Evolutionary conservation across 208 protist genomes (phyloP).

Genomic region (Crithidia acanthocephali): DNA sequence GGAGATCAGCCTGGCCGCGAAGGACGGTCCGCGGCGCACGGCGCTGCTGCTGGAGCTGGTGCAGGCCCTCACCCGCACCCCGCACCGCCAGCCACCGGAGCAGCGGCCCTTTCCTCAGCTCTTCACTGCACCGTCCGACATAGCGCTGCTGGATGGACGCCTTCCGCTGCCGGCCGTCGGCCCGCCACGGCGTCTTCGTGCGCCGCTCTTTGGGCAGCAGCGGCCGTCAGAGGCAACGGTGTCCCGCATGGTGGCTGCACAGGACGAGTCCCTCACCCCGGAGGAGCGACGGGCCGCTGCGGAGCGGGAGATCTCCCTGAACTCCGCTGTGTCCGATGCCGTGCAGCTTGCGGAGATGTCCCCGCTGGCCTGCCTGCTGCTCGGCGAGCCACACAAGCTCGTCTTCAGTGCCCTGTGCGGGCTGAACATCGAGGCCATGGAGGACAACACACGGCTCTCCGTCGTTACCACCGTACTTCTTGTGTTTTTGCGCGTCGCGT

Average conservation of each 20-base stretch:
- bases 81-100: constrained; percentile 57
- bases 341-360: constrained; percentile 37
- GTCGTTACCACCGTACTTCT: constrained; percentile 77
- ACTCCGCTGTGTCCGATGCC: constrained; percentile 2
- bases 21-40: constrained; percentile 1
- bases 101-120: constrained; percentile 58
- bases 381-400: constrained; percentile 72
- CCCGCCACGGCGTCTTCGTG: constrained; percentile 38
- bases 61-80: constrained; percentile 33
- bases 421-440: constrained; percentile 70
- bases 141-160: constrained; percentile 42
- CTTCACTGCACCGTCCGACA: constrained; percentile 39
- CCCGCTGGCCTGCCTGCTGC: constrained; percentile 42
- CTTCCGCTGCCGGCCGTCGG: constrained; percentile 42
- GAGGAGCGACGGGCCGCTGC: no score
- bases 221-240: not conserved
- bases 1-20: constrained; percentile 25
- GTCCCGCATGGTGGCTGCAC: not conserved
- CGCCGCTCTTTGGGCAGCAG: constrained; percentile 23
- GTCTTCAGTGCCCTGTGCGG: constrained; percentile 65
- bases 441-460: constrained; percentile 65
- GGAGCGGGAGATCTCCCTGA: constrained; percentile 36
- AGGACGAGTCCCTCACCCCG: not conserved
- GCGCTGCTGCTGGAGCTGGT: constrained; percentile 48
- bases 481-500: constrained; percentile 64